phyloP scores from a whole-genome alignment of 371 early-diverging fungal genomes.

The Mortierella polycephala region DNA sequence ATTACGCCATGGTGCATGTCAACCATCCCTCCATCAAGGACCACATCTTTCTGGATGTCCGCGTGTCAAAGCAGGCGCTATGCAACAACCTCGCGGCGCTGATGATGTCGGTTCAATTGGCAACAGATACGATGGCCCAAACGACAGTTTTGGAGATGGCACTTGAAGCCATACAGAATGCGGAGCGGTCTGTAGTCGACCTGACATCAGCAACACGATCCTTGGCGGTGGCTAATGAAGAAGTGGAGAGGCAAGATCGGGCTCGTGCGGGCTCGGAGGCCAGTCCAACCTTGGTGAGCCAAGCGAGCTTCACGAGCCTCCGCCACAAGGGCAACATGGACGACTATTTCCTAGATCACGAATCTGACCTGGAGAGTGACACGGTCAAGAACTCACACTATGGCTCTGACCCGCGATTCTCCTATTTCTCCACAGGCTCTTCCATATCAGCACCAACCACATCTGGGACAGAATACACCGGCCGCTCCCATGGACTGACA shows the following conservation, averaged over 20 bases:
- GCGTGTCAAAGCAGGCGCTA: conserved; percentile 70
- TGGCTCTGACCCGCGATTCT: conserved; percentile 38
- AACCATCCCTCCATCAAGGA: conserved; percentile 48
- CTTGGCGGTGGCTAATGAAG: conserved; percentile 28
- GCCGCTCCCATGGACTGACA: conserved; percentile 1
- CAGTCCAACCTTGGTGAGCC: conserved; percentile 10
- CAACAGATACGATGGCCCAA: conserved; percentile 60
- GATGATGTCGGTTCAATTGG: conserved; percentile 69
- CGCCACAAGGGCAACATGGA: conserved; percentile 22
- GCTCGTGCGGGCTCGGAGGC: conserved; percentile 10
- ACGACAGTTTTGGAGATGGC: conserved; percentile 35
- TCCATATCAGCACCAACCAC: conserved; percentile 18
- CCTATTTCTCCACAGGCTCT: conserved; percentile 19
- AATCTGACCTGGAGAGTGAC: conserved; percentile 31
- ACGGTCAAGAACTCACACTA: conserved; percentile 12
- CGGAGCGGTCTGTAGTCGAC: conserved; percentile 26
- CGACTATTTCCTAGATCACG: conserved; percentile 15
- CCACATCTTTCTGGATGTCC: conserved; percentile 66
- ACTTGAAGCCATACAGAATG: conserved; percentile 22
- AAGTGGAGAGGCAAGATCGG: conserved; percentile 8
- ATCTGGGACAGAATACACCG: conserved; percentile 32
- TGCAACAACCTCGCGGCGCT: conserved; percentile 75
- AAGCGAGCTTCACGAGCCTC: background rate
- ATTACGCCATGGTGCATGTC: conserved; percentile 37
- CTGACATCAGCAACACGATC: conserved; percentile 20